Base-by-base conservation (phyloP, 257 asterid species). In the Nicotiana otophora region DNA sequence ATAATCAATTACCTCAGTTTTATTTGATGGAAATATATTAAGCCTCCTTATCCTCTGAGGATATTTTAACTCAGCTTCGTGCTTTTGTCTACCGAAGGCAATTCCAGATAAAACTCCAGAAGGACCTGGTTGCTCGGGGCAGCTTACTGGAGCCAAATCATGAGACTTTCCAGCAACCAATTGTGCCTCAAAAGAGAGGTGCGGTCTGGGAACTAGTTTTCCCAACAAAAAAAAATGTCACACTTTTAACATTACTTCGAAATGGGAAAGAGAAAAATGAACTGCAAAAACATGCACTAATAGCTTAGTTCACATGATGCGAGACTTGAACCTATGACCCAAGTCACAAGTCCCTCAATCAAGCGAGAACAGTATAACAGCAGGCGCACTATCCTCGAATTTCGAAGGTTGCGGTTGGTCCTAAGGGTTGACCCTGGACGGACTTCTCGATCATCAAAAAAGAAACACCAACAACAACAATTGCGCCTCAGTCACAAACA, bases 111-210 rank as follows among this genome's bases (percentile, higher is more conserved):
- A 85, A n/a, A 87, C 84, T 78, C 90, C 88, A 5, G 92, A 92
- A 81, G 94, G 90, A 85, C 84, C 90, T 81, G 98, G 95, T 85
- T 90, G 96, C 86, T 91, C 97, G 62, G 98, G 98, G 85, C 98
- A 94, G 87, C 82, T 92, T 64, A 96, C 77, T 66, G 98, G 92
- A 84, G 94, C 92, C 87, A 94, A 90, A 86, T 96, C 99, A 89
- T 93, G 98, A 72, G 98, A 89, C 86, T 91, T 96, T 75, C 98
- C 99, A 57, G 89, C 95, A 76, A 94, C 99, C 64, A 96, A 95
- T 85, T 94, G 98, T 10, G 98, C 93, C 89, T 96, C 99, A 87
- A 96, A 96, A 51, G 96, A 84, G 42, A 93, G 98, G 86, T 96
- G 99, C 16, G 98, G 97, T 80, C 98, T 94, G 76, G 98, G 98